Percentiles rank a stretch among this genome's conserved stretches.
Evolutionary conservation across 2,329 filamentous ascomycete genomes (phyloP).

Genomic region (Aspergillus clavatus): DNA sequence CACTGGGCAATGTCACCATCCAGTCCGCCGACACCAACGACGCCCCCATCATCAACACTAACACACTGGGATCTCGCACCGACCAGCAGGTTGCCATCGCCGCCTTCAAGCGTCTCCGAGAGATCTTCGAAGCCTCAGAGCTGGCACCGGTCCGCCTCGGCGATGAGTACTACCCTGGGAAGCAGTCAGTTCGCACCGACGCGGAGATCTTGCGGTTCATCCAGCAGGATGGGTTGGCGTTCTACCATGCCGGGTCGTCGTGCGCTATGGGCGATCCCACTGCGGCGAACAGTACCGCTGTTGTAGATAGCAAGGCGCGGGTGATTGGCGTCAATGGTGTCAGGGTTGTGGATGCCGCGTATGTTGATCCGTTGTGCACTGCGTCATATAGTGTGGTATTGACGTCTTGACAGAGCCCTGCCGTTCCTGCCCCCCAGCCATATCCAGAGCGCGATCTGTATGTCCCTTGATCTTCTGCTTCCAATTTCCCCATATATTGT

Average conservation of each 20-base stretch:
- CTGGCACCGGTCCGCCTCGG: neutral
- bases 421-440: neutral
- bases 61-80: conserved; percentile 6
- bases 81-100: conserved; percentile 13
- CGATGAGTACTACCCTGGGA: neutral
- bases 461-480: neutral
- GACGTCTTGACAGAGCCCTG: neutral
- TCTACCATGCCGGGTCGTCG: conserved; percentile 1
- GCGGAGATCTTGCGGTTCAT: conserved; percentile 3
- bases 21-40: conserved; percentile 3
- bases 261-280: neutral
- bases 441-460: neutral
- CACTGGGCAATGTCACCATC: conserved; percentile 18
- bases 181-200: neutral
- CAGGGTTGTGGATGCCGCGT: neutral
- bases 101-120: conserved; percentile 11
- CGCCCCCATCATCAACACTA: conserved; percentile 10
- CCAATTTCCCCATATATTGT: neutral
- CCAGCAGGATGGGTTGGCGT: neutral
- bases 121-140: neutral
- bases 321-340: neutral
- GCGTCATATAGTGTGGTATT: neutral
- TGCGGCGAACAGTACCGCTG: neutral
- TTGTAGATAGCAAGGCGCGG: neutral
- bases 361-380: neutral